Conservation (phyloP, 768 basidiomycete species). For the Boletus vermiculosoides region DNA sequence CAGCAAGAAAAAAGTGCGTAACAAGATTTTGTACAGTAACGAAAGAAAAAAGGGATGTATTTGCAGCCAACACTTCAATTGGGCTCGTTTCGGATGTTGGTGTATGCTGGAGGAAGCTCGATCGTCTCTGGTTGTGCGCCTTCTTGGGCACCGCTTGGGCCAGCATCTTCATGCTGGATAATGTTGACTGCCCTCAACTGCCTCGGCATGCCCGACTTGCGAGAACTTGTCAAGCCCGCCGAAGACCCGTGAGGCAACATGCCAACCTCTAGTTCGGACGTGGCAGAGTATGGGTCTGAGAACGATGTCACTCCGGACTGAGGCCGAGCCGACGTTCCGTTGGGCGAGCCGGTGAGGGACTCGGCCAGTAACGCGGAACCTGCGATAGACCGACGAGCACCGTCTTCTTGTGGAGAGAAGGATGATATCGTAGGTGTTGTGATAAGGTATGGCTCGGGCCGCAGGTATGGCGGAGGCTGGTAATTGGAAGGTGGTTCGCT, state of each 20-base stretch:
- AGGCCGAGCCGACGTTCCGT: constrained; percentile 23
- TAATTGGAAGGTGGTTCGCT: constrained; percentile 40
- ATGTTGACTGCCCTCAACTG: constrained; percentile 71
- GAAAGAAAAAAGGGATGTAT: neutral
- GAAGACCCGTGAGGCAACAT: constrained; percentile 22
- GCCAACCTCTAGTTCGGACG: constrained; percentile 40
- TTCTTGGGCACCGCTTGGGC: constrained; percentile 35
- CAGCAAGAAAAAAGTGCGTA: neutral
- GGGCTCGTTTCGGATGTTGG: constrained; percentile 45
- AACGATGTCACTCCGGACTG: constrained; percentile 29
- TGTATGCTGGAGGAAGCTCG: constrained; percentile 83
- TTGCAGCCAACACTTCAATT: neutral
- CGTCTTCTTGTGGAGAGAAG: constrained; percentile 34
- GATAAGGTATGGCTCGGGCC: constrained; percentile 73
- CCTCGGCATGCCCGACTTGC: constrained; percentile 42
- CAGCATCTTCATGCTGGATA: constrained; percentile 84
- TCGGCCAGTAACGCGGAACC: constrained; percentile 20
- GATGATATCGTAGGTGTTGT: constrained; percentile 56
- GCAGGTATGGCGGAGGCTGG: constrained; percentile 68
- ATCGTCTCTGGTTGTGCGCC: constrained; percentile 64
- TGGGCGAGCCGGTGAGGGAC: constrained; percentile 22
- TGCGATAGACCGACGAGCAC: constrained; percentile 21
- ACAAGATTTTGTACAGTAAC: neutral
- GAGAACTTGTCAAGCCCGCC: constrained; percentile 25
- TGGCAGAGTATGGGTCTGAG: constrained; percentile 44